A percentile compares a stretch with the other conserved stretches of the same genome.
phyloP scores from a whole-genome alignment of 345 rosid species.

The Conringia planisiliqua region DNA sequence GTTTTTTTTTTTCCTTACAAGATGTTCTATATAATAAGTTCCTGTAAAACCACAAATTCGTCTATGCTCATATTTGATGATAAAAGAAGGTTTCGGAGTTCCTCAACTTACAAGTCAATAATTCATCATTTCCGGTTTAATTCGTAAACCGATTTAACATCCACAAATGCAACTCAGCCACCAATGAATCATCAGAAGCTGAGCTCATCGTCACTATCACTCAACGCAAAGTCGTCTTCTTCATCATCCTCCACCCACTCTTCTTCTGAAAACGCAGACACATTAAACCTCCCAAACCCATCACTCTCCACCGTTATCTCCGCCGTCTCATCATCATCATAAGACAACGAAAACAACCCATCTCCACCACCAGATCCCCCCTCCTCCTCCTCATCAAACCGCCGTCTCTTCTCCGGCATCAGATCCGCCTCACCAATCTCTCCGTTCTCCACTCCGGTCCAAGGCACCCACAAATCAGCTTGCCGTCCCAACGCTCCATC shows the following conservation, averaged over 20 bases:
- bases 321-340: conserved; percentile 42
- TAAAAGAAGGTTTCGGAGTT: too few species aligned
- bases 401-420: conserved; percentile 48
- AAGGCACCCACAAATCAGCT: conserved; percentile 90
- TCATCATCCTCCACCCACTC: conserved; percentile 54
- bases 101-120: neutral
- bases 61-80: too few species aligned
- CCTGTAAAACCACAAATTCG: too few species aligned
- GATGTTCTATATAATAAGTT: too few species aligned
- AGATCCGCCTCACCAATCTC: conserved; percentile 66
- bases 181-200: conserved; percentile 17
- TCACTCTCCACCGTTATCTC: conserved; percentile 47
- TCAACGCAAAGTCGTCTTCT: conserved; percentile 37
- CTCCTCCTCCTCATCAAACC: conserved; percentile 29
- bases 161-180: neutral
- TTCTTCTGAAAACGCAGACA: conserved; percentile 70
- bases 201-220: conserved; percentile 33
- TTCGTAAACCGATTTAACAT: neutral
- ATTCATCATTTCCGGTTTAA: neutral
- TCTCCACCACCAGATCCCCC: conserved; percentile 29
- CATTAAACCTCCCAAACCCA: conserved; percentile 45
- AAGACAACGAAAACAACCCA: conserved; percentile 44
- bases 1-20: too few species aligned
- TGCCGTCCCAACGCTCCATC: conserved; percentile 65
- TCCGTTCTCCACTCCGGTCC: conserved; percentile 81